Percentiles rank a stretch among this genome's conserved stretches.
phyloP scores from a whole-genome alignment of 2,329 filamentous ascomycete genomes.

The Aspergillus brasiliensis region DNA sequence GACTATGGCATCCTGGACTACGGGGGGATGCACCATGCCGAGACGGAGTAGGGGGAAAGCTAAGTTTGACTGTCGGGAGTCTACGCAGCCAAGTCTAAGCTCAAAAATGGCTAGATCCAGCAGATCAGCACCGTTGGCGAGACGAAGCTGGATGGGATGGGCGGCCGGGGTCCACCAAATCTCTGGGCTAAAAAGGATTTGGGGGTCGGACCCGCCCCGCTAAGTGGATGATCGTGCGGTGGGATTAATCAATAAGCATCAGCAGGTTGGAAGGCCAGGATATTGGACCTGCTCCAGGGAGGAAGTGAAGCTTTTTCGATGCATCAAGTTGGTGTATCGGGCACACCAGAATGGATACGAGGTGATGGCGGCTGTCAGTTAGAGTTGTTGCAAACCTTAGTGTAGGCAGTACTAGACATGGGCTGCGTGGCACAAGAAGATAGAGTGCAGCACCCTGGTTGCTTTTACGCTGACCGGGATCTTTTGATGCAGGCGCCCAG shows the following conservation, averaged over 20 bases:
- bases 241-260: slow-evolving; percentile 3
- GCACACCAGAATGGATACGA: neutral
- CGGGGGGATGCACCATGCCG: neutral
- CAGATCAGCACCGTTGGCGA: slow-evolving; percentile 17
- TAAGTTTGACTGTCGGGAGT: slow-evolving; percentile 8
- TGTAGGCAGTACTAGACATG: neutral
- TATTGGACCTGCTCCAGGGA: neutral
- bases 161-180: slow-evolving; percentile 13
- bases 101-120: neutral
- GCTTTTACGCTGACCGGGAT: slow-evolving; percentile 5
- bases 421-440: neutral
- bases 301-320: neutral
- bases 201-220: slow-evolving; percentile 7
- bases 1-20: neutral
- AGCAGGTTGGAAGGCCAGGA: neutral
- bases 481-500: neutral
- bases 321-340: neutral
- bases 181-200: slow-evolving; percentile 12
- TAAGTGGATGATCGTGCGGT: slow-evolving; percentile 6
- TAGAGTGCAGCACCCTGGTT: neutral
- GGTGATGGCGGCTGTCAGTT: neutral
- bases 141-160: slow-evolving; percentile 12
- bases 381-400: neutral
- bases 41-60: neutral
- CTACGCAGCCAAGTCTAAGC: slow-evolving; percentile 1